Evolutionary conservation across 345 rosid species (phyloP), one percentile per base, ranked within the genome.

Genomic region (Moricandia moricandioides): DNA sequence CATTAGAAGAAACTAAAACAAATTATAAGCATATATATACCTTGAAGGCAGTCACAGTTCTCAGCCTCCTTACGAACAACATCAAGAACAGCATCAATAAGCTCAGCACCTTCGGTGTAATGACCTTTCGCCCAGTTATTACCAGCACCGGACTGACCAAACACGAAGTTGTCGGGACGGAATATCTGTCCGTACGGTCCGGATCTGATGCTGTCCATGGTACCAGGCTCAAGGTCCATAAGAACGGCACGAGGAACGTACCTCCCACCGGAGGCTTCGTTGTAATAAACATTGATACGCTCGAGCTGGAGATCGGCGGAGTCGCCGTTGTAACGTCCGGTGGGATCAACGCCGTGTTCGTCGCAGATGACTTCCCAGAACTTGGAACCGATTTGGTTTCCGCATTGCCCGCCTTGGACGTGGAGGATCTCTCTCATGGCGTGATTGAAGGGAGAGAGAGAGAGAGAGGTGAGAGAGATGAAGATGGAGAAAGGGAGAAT

Each of bases 211-310:
- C 96, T 89, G 56, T 93, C 98, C 98, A 93, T 93, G 30, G 98
- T 93, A 31, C 98, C 98, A 4, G 98, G 98, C 79, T 93, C 98
- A 45, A 93, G 98, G 86, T 93, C 98, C 98, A 93, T 93, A 13
- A 91, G 97, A 10, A 93, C 98, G 3, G 98, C 97, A 6, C 98
- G 85, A 2, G 98, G 98, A 7, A 93, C 98, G 75, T 91, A 93
- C 68, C 97, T 70, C 9, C 97, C 97, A 14, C 96, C 98, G 12
- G 97, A 85, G 1, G 98, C 97, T 73, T 93, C 98, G 8, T 93
- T 93, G 83, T 89, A 93, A 78, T 93, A 93, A 5, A 93, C 97
- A 57, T 93, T 91, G 84, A 93, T 93, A 30, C 97, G 84, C 82
- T 93, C 98, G 61, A 93, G 86, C 76, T 89, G 97, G 31, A 85